Evolutionary conservation across 768 basidiomycete genomes (phyloP).

Genomic region (Pleurotus citrinopileatus): DNA sequence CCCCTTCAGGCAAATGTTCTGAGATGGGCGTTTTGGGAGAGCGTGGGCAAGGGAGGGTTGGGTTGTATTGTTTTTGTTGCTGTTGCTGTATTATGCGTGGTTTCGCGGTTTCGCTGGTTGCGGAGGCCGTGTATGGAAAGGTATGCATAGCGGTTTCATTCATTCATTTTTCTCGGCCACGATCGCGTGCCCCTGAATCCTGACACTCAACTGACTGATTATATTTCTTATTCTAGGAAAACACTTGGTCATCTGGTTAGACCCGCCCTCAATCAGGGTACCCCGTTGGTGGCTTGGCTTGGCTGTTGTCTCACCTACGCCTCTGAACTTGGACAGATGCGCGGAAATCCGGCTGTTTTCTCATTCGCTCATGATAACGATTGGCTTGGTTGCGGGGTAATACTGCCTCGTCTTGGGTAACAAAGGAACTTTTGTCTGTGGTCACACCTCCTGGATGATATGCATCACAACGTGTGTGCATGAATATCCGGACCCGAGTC

Average conservation of each 20-base stretch:
- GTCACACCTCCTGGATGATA: neutral
- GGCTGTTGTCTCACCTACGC: neutral
- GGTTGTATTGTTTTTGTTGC: neutral
- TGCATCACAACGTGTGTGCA: neutral
- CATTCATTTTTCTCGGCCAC: neutral
- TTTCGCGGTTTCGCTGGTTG: neutral
- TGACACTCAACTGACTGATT: neutral
- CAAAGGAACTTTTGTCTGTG: too few relatives aligned
- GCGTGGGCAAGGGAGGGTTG: neutral
- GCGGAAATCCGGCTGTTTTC: neutral
- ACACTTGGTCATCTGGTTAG: neutral
- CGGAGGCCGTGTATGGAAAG: neutral
- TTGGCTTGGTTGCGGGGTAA: neutral
- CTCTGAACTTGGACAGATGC: too few relatives aligned
- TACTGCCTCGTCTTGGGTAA: neutral
- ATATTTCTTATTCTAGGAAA: neutral
- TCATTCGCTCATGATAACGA: too few relatives aligned
- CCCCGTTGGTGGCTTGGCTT: neutral
- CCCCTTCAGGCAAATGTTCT: neutral
- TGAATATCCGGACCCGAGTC: neutral
- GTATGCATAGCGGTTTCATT: neutral
- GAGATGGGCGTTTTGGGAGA: neutral
- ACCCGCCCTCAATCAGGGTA: neutral
- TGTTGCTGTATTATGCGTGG: neutral
- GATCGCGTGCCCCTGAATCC: neutral